Evolutionary conservation across 202 grass and related monocot species (phyloP), one percentile per base, ranked within the genome.

Genomic region (Saccharum hybrid): DNA sequence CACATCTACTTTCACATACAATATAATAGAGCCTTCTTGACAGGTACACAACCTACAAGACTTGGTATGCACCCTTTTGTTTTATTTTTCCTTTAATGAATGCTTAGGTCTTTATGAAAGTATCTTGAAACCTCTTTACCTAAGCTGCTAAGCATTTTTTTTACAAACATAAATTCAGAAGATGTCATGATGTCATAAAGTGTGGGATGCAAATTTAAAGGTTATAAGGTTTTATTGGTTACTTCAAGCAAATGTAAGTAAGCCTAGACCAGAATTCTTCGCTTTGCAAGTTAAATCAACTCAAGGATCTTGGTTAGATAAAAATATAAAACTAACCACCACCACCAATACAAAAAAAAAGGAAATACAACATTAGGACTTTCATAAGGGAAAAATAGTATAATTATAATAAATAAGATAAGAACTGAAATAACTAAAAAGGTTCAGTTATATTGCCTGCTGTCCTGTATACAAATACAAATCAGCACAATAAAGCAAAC

Each of bases 401-500:
- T 10, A 40, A 40, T 9, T 42, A 10, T 10, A n/a, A 57, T 37
- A 56, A 23, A 70, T 41, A 57, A 19, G 21, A 31, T 30, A 49
- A 68, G 22, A 68, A 68, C 42, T 23, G 10, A 51, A 63, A 26
- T 64, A 30, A 31, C 21, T 31, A 77, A 66, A 68, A 23, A 16
- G 8, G 37, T 8, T 22, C 31, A 57, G 8, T 40, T 3, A 63
- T 76, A 30, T 43, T 63, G 36, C 74, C 10, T 22, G 40, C 36
- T 42, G 11, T 3, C 23, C 10, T 59, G 7, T 18, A 43, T 49
- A 41, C 8, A 11, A 49, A 75, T 68, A 41, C 5, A 11, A 49
- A 75, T 68, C 39, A 77, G 45, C 9, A 22, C 6, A 71, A 62
- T 36, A 16, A 63, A 46, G 41, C 40, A 82, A 72, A 43, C 7